Conservation (phyloP, 2,329 filamentous ascomycete genomes). For the Colletotrichum lindemuthianum region DNA sequence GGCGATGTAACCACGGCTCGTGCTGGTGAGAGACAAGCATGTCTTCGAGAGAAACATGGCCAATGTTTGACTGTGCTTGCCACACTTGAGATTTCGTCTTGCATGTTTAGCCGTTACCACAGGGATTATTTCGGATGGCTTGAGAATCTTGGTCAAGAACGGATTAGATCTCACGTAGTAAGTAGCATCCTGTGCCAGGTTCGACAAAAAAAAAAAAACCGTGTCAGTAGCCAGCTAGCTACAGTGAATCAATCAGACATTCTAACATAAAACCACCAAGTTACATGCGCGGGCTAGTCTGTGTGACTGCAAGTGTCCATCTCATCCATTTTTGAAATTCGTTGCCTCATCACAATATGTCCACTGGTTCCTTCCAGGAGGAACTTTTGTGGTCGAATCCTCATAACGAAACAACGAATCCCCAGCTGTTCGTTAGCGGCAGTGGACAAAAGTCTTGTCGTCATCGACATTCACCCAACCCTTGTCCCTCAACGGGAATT, state of each 20-base stretch:
- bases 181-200: neutral
- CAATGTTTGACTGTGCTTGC: constrained; percentile 11
- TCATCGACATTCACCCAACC: constrained; percentile 25
- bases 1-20: neutral
- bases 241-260: too few species aligned
- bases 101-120: constrained; percentile 14
- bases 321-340: neutral
- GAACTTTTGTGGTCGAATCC: neutral
- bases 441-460: constrained; percentile 31
- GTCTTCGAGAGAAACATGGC: constrained; percentile 7
- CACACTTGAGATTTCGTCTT: neutral
- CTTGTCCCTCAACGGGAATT: neutral
- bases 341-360: too few species aligned
- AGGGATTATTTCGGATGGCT: neutral
- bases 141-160: neutral
- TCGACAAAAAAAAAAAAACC: neutral
- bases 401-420: neutral
- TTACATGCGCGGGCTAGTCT: too few species aligned
- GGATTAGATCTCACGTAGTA: constrained; percentile 11
- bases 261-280: too few species aligned
- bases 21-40: constrained; percentile 23
- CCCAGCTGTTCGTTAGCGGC: constrained; percentile 6
- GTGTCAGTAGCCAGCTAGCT: too few species aligned
- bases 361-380: too few species aligned
- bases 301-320: neutral